Evolutionary conservation across 148 eudicot genomes (phyloP), one percentile per base, ranked within the genome.

Genomic region (Vaccinium macrocarpon): DNA sequence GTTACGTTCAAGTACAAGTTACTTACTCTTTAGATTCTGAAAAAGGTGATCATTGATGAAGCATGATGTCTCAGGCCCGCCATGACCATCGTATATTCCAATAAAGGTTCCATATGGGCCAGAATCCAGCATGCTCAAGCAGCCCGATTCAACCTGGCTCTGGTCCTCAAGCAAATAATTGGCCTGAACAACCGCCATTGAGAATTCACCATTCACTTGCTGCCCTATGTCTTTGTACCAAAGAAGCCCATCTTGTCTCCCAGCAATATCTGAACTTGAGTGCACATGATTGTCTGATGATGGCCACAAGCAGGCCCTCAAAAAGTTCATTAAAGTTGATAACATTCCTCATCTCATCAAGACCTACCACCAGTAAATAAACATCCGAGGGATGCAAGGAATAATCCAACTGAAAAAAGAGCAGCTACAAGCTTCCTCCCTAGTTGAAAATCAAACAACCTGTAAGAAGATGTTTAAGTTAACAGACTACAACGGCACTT

Each of bases 101-200:
- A 88, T 82, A 86, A 88, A 88, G 42, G 90, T 86, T 56, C 90
- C 90, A 80, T 89, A 83, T 48, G 90, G 90, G 55, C 91, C 89
- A 29, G 89, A 87, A 85, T 89, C 89, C 48, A 84, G 85, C 79
- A 89, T 83, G 81, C 89, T 89, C 85, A 89, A 83, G 68, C 86
- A 87, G 72, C 91, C 91, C 0, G 91, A 89, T 79, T 89, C 91
- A 76, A 89, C 80, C 86, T 89, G 89, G 76, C 91, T 84, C 85
- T 89, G 91, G 87, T 89, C 89, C 84, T 89, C 91, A 8, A 87
- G 83, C 82, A 89, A 85, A 66, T 35, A 72, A 59, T 89, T 89
- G 38, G 90, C 90, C 84, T 89, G 89, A 81, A 89, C 90, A 82
- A 89, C 90, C 7, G 89, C 89, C 91, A 89, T 85, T 16, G 91